Evolutionary conservation across 176 grass and related monocot genomes (phyloP).

Genomic region (Triticum monococcum): DNA sequence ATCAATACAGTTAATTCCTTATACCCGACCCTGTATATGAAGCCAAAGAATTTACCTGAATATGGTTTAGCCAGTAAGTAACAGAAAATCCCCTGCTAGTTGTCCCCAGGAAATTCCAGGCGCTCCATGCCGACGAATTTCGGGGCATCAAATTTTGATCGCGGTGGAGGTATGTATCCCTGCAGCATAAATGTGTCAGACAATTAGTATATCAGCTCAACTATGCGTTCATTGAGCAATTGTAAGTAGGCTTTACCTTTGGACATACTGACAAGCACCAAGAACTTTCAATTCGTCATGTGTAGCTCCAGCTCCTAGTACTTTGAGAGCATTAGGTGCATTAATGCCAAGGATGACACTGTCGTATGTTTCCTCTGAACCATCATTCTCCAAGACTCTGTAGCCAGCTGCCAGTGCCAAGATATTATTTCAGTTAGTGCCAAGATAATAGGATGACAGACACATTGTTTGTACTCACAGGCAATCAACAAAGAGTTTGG

Average conservation of each 20-base stretch:
- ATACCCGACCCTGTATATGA: neutral
- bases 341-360: neutral
- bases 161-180: neutral
- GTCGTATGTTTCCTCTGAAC: slow-evolving; percentile 9
- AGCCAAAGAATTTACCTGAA: neutral
- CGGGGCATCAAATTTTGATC: slow-evolving; percentile 5
- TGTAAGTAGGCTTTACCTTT: neutral
- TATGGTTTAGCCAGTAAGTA: slow-evolving; percentile 13
- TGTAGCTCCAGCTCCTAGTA: neutral
- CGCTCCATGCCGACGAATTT: neutral
- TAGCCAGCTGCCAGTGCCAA: neutral
- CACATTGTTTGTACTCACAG: neutral
- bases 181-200: neutral
- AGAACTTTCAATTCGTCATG: neutral
- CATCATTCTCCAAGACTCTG: slow-evolving; percentile 6
- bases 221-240: neutral
- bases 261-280: slow-evolving; percentile 1
- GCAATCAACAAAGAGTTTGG: neutral
- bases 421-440: neutral
- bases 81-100: neutral
- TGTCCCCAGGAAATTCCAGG: neutral
- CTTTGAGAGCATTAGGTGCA: neutral
- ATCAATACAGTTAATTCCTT: neutral
- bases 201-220: neutral
- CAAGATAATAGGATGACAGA: neutral